phyloP scores from a whole-genome alignment of 139 green algal species.

The Chlamydomonas asymmetrica region DNA sequence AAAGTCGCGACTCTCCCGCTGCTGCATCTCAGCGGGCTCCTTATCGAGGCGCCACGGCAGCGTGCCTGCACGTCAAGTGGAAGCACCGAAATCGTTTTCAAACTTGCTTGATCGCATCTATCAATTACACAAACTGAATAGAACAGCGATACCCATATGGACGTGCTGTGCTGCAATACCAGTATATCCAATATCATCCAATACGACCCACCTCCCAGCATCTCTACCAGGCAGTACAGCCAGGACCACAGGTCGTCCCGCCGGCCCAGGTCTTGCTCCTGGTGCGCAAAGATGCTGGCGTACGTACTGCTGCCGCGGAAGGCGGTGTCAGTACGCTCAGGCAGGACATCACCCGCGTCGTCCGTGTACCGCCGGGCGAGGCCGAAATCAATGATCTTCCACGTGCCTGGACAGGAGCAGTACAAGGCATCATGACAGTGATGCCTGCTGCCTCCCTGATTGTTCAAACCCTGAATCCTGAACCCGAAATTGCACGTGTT shows the following conservation, averaged over 20 bases:
- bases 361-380: conserved; percentile 62
- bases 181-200: no score
- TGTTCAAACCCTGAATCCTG: no score
- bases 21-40: background rate
- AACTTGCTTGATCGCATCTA: no score
- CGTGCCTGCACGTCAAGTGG: conserved; percentile 23
- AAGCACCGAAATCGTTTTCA: no score
- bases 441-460: no score
- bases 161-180: no score
- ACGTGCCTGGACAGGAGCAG: conserved; percentile 31
- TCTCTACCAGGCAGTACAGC: conserved; percentile 86
- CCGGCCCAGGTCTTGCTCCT: conserved; percentile 62
- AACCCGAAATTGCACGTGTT: no score
- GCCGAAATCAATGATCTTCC: conserved; percentile 79
- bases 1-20: conserved; percentile 12
- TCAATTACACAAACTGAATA: no score
- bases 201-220: conserved; percentile 15
- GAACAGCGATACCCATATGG: no score
- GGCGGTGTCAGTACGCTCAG: conserved; percentile 48
- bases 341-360: conserved; percentile 54
- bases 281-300: conserved; percentile 70
- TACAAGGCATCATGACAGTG: no score
- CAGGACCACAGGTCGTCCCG: conserved; percentile 90
- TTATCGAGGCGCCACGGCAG: conserved; percentile 29
- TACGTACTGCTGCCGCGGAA: conserved; percentile 86